These are phyloP conservation scores for Suillus decipiens DNA, from an alignment of 768 basidiomycete genomes.

Conservation along the genomic window DNA sequence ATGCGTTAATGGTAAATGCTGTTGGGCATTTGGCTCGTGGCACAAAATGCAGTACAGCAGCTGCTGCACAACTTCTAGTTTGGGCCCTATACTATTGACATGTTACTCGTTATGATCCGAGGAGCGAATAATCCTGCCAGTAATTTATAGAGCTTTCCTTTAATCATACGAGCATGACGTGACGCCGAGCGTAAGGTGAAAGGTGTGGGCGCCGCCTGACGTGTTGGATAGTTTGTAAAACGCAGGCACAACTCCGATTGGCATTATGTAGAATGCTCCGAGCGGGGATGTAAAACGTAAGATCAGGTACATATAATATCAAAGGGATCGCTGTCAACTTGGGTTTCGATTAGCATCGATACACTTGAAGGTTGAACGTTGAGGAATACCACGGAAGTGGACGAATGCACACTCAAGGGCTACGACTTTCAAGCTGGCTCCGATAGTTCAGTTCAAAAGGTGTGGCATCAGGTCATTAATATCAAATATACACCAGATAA, in stretches of 20 bases:
- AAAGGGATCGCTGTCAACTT: not conserved
- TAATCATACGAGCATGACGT: not conserved
- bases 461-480: not conserved
- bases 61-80: no score
- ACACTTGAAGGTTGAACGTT: not conserved
- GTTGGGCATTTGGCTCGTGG: no score
- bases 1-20: no score
- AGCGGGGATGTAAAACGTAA: not conserved
- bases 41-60: no score
- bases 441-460: not conserved
- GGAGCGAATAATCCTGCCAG: no score
- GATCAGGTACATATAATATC: not conserved
- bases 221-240: not conserved
- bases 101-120: no score
- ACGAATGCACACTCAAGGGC: not conserved
- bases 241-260: not conserved
- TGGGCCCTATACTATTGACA: no score
- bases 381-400: no score
- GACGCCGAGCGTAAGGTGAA: no score
- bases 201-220: not conserved
- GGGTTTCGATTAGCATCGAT: not conserved
- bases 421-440: not conserved
- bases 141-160: no score
- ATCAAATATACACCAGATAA: not conserved
- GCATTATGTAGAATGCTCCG: not conserved